A percentile compares a stretch with the other conserved stretches of the same genome.
These are phyloP conservation scores for Zygosaccharomyces sapae DNA, from an alignment of 1,139 yeast species.

Conservation along the genomic window DNA sequence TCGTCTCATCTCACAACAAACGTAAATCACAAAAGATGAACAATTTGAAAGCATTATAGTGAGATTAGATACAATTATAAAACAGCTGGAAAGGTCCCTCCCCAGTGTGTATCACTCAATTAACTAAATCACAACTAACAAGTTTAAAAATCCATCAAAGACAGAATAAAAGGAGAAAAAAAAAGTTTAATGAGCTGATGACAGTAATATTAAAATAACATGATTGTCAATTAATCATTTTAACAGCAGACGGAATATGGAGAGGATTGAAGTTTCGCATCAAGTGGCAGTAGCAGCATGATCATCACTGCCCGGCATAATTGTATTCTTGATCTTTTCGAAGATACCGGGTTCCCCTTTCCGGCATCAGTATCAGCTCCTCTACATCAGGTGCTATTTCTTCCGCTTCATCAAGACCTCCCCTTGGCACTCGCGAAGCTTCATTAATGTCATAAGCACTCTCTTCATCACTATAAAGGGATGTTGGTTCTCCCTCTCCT, in stretches of 20 bases:
- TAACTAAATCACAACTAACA: not conserved
- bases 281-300: constrained; percentile 1
- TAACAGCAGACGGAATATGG: no score
- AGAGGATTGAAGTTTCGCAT: not conserved
- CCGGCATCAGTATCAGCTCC: constrained; percentile 4
- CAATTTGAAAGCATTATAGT: not conserved
- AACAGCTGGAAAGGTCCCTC: not conserved
- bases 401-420: constrained; percentile 8
- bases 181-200: not conserved
- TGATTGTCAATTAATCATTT: no score
- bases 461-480: constrained; percentile 4
- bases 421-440: constrained; percentile 10
- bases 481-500: not conserved
- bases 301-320: constrained; percentile 3
- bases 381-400: constrained; percentile 4
- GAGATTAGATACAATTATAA: not conserved
- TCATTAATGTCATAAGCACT: constrained; percentile 4
- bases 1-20: not conserved
- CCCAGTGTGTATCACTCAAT: not conserved
- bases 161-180: not conserved
- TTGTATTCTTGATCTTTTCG: constrained; percentile 11
- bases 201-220: no score
- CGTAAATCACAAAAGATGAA: not conserved
- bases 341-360: constrained; percentile 10
- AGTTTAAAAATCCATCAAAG: not conserved